A percentile compares a stretch with the other conserved stretches of the same genome.
These are phyloP conservation scores for Cryphonectria naterciae DNA, from an alignment of 2,329 filamentous ascomycete species.

Conservation along the genomic window DNA sequence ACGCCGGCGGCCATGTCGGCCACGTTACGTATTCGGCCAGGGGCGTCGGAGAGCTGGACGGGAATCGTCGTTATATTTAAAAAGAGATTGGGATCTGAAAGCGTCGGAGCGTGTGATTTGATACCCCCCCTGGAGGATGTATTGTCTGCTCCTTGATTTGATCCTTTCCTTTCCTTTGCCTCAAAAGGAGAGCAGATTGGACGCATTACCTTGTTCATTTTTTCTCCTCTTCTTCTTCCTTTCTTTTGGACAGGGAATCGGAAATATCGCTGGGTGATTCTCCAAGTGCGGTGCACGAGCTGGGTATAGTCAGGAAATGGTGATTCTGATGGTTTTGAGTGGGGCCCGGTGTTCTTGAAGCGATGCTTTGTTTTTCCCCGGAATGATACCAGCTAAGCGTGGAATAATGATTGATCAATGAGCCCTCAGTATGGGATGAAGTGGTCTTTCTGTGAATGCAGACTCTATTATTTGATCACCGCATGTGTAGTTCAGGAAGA, in stretches of 20 bases:
- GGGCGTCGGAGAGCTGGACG: constrained; percentile 41
- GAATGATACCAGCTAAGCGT: constrained; percentile 17
- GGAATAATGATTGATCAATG: constrained; percentile 12
- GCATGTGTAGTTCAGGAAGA: background rate
- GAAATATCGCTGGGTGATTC: background rate
- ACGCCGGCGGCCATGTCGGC: constrained; percentile 37
- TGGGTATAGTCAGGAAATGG: background rate
- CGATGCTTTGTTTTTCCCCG: background rate
- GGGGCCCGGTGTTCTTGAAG: background rate
- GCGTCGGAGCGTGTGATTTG: background rate
- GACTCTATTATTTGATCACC: constrained; percentile 7
- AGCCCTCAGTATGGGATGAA: background rate
- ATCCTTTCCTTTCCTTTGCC: background rate
- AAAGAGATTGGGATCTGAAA: background rate
- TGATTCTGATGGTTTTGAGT: background rate
- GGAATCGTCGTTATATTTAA: constrained; percentile 44
- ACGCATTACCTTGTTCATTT: background rate
- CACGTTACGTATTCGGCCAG: constrained; percentile 51
- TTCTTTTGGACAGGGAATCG: constrained; percentile 15
- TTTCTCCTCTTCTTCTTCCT: background rate
- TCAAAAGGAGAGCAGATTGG: background rate
- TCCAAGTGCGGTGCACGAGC: constrained; percentile 8
- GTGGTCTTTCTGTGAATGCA: constrained; percentile 8
- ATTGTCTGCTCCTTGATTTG: background rate
- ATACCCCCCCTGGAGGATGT: background rate